A percentile compares a stretch with the other conserved stretches of the same genome.
phyloP scores from a whole-genome alignment of 1,284 basidiomycete genomes.

The Ceratorhiza oryzae-sativae region DNA sequence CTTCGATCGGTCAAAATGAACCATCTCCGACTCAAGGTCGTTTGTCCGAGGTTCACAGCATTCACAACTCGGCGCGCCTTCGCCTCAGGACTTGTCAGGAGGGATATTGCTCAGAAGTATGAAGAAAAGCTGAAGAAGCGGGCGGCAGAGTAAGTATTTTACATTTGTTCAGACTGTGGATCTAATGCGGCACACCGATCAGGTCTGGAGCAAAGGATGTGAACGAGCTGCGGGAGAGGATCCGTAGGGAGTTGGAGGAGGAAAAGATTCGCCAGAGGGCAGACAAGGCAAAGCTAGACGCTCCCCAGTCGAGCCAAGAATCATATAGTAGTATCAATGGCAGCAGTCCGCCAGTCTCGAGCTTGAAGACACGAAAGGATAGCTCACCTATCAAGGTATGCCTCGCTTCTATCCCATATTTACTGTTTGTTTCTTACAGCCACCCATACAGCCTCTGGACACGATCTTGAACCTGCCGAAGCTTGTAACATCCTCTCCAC shows the following conservation, averaged over 20 bases:
- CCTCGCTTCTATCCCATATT: conserved; percentile 33
- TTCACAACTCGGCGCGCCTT: neutral
- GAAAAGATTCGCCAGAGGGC: conserved; percentile 45
- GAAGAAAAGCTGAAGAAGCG: conserved; percentile 57
- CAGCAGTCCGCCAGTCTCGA: conserved; percentile 41
- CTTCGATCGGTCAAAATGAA: conserved; percentile 24
- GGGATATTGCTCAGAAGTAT: conserved; percentile 48
- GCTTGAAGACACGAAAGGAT: conserved; percentile 59
- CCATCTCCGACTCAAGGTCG: conserved; percentile 24
- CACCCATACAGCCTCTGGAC: conserved; percentile 68
- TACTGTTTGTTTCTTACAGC: neutral
- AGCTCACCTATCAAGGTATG: conserved; percentile 72
- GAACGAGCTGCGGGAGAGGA: conserved; percentile 49
- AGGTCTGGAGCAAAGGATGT: conserved; percentile 56
- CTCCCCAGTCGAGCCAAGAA: conserved; percentile 47
- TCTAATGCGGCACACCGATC: neutral
- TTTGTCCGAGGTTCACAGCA: neutral
- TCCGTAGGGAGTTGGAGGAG: conserved; percentile 48
- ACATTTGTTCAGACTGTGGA: neutral
- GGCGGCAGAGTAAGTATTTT: conserved; percentile 56
- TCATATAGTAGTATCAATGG: conserved; percentile 43
- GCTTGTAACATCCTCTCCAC: conserved; percentile 61
- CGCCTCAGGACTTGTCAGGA: neutral
- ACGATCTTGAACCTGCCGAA: conserved; percentile 80
- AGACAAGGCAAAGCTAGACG: conserved; percentile 44